A percentile compares a stretch with the other conserved stretches of the same genome.
phyloP scores from a whole-genome alignment of 2,329 filamentous ascomycete species.

The Diaporthe capsici region DNA sequence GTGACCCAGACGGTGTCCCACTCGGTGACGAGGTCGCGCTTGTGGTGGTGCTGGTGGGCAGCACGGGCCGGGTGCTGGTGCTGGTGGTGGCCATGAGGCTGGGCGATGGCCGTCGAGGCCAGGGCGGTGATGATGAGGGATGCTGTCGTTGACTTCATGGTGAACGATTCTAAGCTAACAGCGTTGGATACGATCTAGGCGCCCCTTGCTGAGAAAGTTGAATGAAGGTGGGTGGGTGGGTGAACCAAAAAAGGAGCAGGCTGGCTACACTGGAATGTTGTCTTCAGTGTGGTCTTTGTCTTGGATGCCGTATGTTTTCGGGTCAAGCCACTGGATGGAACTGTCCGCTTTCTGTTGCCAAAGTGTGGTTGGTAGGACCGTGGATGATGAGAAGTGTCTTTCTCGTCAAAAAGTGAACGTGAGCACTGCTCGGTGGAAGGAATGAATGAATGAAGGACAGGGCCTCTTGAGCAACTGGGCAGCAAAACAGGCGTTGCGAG shows the following conservation, averaged over 20 bases:
- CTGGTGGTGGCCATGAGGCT: slow-evolving; percentile 60
- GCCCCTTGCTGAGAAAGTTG: slow-evolving; percentile 28
- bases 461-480: slow-evolving; percentile 22
- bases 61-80: slow-evolving; percentile 49
- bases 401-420: slow-evolving; percentile 36
- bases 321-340: slow-evolving; percentile 30
- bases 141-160: slow-evolving; percentile 60
- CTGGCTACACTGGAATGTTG: slow-evolving; percentile 35
- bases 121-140: slow-evolving; percentile 55
- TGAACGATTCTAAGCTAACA: slow-evolving; percentile 43
- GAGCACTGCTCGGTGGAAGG: slow-evolving; percentile 42
- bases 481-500: slow-evolving; percentile 31
- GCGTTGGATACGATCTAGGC: slow-evolving; percentile 10
- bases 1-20: slow-evolving; percentile 65
- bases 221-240: slow-evolving; percentile 38
- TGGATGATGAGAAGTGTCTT: slow-evolving; percentile 21
- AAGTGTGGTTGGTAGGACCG: slow-evolving; percentile 34
- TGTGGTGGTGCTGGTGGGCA: slow-evolving; percentile 55
- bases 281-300: slow-evolving; percentile 24
- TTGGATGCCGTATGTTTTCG: slow-evolving; percentile 26
- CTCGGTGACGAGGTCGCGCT: slow-evolving; percentile 61
- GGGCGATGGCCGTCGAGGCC: slow-evolving; percentile 63
- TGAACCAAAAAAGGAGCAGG: slow-evolving; percentile 35
- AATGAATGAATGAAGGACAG: slow-evolving; percentile 39
- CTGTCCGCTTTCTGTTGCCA: slow-evolving; percentile 19